Percentiles rank a stretch among this genome's conserved stretches.
Evolutionary conservation across 768 basidiomycete genomes (phyloP).

Genomic region (Asterophora lycoperdoides): DNA sequence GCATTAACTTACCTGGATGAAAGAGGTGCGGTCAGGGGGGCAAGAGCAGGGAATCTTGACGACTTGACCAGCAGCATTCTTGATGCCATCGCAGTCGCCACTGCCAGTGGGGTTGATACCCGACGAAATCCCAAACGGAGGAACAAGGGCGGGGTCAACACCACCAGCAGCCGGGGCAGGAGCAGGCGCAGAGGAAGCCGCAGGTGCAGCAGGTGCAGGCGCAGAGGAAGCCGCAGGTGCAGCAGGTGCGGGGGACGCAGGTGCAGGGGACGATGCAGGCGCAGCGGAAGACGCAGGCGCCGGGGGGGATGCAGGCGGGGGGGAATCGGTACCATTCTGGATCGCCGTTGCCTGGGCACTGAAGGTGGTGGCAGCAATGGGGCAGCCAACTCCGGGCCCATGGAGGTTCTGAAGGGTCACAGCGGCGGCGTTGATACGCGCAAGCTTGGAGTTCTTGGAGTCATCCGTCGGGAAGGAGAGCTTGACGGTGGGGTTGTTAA

Average conservation of each 20-base stretch:
- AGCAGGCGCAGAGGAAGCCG: slow-evolving; percentile 33
- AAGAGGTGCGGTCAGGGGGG: not conserved
- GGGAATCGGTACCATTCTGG: slow-evolving; percentile 23
- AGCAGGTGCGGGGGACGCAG: too few relatives aligned
- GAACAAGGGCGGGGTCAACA: slow-evolving; percentile 36
- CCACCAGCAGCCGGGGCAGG: too few relatives aligned
- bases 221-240: too few relatives aligned
- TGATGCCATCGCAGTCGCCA: slow-evolving; percentile 34
- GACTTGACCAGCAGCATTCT: slow-evolving; percentile 49
- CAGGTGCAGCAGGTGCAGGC: slow-evolving; percentile 22
- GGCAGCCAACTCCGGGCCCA: slow-evolving; percentile 66
- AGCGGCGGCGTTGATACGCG: slow-evolving; percentile 55
- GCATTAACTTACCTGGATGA: slow-evolving; percentile 28
- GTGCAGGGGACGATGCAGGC: not conserved
- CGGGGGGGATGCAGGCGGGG: slow-evolving; percentile 15
- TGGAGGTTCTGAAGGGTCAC: slow-evolving; percentile 72
- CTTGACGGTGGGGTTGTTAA: slow-evolving; percentile 58
- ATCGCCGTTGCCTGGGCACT: slow-evolving; percentile 37
- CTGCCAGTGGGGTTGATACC: too few relatives aligned
- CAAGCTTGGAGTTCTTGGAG: slow-evolving; percentile 45
- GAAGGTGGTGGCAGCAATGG: slow-evolving; percentile 62
- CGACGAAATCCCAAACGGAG: slow-evolving; percentile 21
- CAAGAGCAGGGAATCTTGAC: slow-evolving; percentile 64
- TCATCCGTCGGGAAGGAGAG: slow-evolving; percentile 63
- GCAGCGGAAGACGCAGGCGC: too few relatives aligned